A percentile compares a stretch with the other conserved stretches of the same genome.
Conservation (phyloP, 176 grass and related monocot species). For the Phoenix roebelenii region DNA sequence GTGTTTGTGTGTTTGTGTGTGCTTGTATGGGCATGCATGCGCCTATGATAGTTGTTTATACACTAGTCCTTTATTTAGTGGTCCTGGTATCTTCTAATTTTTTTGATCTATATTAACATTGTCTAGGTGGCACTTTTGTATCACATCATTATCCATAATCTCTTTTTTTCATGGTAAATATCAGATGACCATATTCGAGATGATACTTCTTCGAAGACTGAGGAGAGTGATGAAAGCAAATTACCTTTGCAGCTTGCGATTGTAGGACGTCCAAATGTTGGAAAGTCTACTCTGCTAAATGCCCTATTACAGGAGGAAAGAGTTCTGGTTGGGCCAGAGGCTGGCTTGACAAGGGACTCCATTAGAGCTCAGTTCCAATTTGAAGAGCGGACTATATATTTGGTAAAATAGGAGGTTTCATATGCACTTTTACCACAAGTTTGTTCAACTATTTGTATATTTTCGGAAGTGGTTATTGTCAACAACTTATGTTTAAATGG, state of each 20-base stretch:
- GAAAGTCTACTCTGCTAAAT: constrained; percentile 91
- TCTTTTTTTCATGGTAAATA: constrained; percentile 11
- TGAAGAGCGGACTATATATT: constrained; percentile 73
- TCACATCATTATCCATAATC: constrained; percentile 1
- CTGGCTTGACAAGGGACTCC: constrained; percentile 92
- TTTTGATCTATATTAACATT: too few species aligned
- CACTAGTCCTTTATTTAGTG: too few species aligned
- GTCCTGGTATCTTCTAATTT: too few species aligned
- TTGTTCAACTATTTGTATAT: background rate
- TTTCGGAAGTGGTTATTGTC: too few species aligned
- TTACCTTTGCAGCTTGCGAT: constrained; percentile 83
- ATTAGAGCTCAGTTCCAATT: constrained; percentile 85
- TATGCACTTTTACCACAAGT: constrained; percentile 4
- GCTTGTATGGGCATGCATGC: too few species aligned
- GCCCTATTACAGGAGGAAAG: constrained; percentile 87
- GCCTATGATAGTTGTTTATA: too few species aligned
- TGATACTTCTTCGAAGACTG: constrained; percentile 26
- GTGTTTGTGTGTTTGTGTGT: too few species aligned
- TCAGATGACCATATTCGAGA: constrained; percentile 51
- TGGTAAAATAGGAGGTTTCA: constrained; percentile 46
- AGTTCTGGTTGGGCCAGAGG: constrained; percentile 92
- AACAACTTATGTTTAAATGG: too few species aligned
- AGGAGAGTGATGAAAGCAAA: constrained; percentile 52
- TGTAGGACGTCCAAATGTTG: constrained; percentile 92
- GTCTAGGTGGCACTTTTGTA: background rate